Percentiles rank a stretch among this genome's conserved stretches.
These are phyloP conservation scores for Tetraselmis striata DNA, from an alignment of 139 green algal genomes.

Conservation along the genomic window DNA sequence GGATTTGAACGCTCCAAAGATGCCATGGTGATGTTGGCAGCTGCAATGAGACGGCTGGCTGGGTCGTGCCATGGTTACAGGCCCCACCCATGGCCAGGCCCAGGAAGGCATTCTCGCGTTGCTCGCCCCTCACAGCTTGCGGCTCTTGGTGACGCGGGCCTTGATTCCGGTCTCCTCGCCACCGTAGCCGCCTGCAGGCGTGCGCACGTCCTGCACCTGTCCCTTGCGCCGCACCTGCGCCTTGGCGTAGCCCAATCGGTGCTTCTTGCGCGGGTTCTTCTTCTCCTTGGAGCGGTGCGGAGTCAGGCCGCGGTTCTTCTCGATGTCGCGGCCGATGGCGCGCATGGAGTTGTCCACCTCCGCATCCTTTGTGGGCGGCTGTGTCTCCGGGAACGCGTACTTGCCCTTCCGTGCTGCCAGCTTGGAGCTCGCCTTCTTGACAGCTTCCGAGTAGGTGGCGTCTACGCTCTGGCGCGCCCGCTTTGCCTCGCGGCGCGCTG, in stretches of 20 bases:
- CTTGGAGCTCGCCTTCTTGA: background rate
- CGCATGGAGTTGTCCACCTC: background rate
- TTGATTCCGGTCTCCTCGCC: slow-evolving; percentile 96
- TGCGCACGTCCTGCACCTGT: slow-evolving; percentile 68
- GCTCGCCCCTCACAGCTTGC: slow-evolving; percentile 42
- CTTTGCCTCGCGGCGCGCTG: background rate
- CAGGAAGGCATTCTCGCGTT: no score
- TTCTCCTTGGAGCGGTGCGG: slow-evolving; percentile 84
- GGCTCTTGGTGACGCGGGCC: slow-evolving; percentile 65
- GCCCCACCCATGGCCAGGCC: no score
- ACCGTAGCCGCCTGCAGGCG: slow-evolving; percentile 56
- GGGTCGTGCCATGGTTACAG: no score
- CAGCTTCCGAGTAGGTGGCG: background rate
- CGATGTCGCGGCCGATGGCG: slow-evolving; percentile 49
- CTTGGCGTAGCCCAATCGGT: slow-evolving; percentile 72
- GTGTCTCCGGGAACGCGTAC: background rate
- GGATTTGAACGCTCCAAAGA: no score
- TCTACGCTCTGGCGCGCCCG: background rate
- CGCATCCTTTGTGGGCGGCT: background rate
- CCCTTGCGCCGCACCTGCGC: slow-evolving; percentile 78
- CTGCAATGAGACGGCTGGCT: no score
- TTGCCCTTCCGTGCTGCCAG: background rate
- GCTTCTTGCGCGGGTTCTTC: slow-evolving; percentile 89
- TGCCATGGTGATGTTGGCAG: no score
- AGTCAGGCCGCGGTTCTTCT: slow-evolving; percentile 94